Evolutionary conservation across 2,329 filamentous ascomycete genomes (phyloP).

Genomic region (Arthrobotrys megalospora): DNA sequence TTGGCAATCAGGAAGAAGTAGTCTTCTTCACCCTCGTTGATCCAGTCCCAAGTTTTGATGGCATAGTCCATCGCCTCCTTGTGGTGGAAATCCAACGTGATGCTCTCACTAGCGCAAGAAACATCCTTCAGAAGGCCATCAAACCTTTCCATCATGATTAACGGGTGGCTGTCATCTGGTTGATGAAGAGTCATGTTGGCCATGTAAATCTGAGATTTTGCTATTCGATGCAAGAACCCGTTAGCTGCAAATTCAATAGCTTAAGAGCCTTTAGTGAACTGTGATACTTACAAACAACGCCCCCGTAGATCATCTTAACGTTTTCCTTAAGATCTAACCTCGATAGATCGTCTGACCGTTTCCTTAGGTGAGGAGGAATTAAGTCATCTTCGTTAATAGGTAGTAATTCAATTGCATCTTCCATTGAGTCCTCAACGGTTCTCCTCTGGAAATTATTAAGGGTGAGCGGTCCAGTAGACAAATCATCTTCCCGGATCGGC

Average conservation of each 20-base stretch:
- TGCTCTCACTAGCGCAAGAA: conserved; percentile 63
- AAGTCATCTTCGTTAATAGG: conserved; percentile 54
- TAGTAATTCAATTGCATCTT: conserved; percentile 43
- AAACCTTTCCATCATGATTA: conserved; percentile 66
- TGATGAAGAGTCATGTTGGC: conserved; percentile 66
- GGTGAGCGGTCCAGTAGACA: conserved; percentile 6
- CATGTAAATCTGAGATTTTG: conserved; percentile 63
- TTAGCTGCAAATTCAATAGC: background rate
- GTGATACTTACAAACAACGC: conserved; percentile 62
- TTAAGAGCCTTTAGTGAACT: background rate
- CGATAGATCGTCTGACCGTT: conserved; percentile 60
- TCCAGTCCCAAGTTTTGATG: conserved; percentile 64
- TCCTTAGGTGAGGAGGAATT: conserved; percentile 36
- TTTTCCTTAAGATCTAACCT: conserved; percentile 62
- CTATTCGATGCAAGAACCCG: conserved; percentile 10
- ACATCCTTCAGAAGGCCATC: conserved; percentile 65
- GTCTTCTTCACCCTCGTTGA: conserved; percentile 65
- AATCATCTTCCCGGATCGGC: conserved; percentile 45
- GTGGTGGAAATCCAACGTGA: conserved; percentile 65
- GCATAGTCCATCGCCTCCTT: conserved; percentile 65
- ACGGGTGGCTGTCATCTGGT: conserved; percentile 63
- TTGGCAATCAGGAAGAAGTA: conserved; percentile 66
- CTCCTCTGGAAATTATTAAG: conserved; percentile 43
- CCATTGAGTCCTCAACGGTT: conserved; percentile 45
- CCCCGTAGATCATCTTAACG: conserved; percentile 65